Evolutionary conservation across 768 basidiomycete genomes (phyloP).

Genomic region (Tephrocybe sp.): DNA sequence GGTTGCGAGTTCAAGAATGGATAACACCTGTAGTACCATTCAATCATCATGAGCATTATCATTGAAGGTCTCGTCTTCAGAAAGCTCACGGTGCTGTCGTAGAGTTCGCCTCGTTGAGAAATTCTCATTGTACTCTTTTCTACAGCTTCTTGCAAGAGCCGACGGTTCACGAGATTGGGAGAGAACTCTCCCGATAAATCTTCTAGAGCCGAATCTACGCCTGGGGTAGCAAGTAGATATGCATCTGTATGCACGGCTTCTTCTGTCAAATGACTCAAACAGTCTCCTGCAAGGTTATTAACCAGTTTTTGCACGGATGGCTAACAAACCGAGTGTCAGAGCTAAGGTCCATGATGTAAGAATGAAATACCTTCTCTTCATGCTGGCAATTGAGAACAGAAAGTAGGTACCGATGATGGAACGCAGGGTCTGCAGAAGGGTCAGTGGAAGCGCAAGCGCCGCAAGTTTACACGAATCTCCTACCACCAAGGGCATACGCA

Average conservation of each 20-base stretch:
- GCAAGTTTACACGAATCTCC: conserved; percentile 19
- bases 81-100: conserved; percentile 47
- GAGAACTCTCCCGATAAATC: conserved; percentile 55
- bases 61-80: conserved; percentile 8
- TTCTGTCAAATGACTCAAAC: conserved; percentile 57
- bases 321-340: conserved; percentile 31
- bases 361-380: conserved; percentile 69
- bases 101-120: conserved; percentile 42
- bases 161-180: conserved; percentile 36
- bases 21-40: conserved; percentile 59
- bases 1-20: conserved; percentile 59
- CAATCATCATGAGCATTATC: too few relatives aligned
- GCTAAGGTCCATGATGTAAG: background rate
- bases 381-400: conserved; percentile 75
- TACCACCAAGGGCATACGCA: conserved; percentile 69
- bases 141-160: conserved; percentile 43
- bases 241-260: conserved; percentile 65
- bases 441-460: background rate
- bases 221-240: conserved; percentile 48
- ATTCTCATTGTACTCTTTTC: conserved; percentile 42
- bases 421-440: conserved; percentile 47
- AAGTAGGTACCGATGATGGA: conserved; percentile 57
- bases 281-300: conserved; percentile 60
- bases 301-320: conserved; percentile 78
- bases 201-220: conserved; percentile 46